Base-by-base conservation (phyloP, 2,329 filamentous ascomycete genomes). In the Truncatella angustata region DNA sequence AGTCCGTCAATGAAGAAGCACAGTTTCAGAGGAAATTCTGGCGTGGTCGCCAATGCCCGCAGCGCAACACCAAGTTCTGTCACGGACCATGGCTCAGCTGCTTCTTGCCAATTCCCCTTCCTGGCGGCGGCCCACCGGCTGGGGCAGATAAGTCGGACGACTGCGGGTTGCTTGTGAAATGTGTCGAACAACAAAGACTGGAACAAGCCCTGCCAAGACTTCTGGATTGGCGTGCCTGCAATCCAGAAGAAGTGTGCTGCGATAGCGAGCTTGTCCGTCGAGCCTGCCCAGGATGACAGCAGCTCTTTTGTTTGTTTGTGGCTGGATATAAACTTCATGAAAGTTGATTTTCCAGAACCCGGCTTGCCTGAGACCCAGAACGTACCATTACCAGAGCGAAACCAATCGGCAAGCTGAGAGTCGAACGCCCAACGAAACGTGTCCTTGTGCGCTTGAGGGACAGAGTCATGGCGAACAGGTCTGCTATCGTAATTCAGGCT, bases 301-400 rank as follows among this genome's bases (percentile, higher is more conserved):
- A 45, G 23, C 2, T 28, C 23, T 20, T 45, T 45, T 5, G 42
- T 45, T 23, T 45, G 42, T 4, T 14, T 10, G 10, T 45, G 42
- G 12, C n/a, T 45, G 5, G 42, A 26, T 12, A 61, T 55, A 16
- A 60, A 61, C 35, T 60, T 61, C 59, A 60, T 61, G 12, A 61
- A 26, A 7, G 59, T 61, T 5, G 58, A 60, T 37, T 60, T 59
- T 21, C 58, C 56, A 3, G 56, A 57, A n/a, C 54, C 58, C 36
- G 58, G 58, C 26, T 58, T 57, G 10, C 59, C 58, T 32, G 54
- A 46, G 6, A 61, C 54, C 59, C 59, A 61, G 42, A 58, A 61
- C 4, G 56, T 40, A 3, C 47, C 50, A 3, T 23, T 35, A 4
- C 53, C 55, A 9, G 44, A 16, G 9, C 24, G 30, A 1, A 61